phyloP scores from a whole-genome alignment of 192 early-diverging fungal genomes.

The Spizellomyces punctatus region DNA sequence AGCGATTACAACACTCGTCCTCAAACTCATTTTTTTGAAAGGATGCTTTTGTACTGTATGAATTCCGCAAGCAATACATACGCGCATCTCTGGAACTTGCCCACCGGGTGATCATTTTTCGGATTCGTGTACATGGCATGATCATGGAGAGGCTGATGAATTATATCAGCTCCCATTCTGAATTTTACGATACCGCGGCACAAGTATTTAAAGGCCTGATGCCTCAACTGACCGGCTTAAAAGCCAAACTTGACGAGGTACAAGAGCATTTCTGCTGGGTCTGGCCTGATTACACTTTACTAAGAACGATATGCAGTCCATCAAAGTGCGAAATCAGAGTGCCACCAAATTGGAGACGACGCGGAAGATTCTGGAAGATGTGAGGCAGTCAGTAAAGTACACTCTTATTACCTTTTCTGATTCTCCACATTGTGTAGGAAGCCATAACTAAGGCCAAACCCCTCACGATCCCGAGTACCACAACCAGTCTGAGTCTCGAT shows the following conservation, averaged over 20 bases:
- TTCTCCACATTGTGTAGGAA: not conserved
- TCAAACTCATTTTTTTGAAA: not conserved
- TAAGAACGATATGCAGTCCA: not conserved
- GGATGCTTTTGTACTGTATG: constrained; percentile 70
- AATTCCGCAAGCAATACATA: constrained; percentile 66
- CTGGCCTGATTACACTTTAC: not conserved
- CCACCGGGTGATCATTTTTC: constrained; percentile 58
- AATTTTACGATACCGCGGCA: constrained; percentile 16
- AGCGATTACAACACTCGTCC: not conserved
- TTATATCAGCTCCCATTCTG: constrained; percentile 6
- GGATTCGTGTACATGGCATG: constrained; percentile 52
- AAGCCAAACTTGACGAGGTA: not conserved
- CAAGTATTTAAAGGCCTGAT: constrained; percentile 9
- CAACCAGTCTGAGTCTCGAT: not conserved
- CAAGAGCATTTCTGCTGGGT: not conserved
- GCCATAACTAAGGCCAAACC: constrained; percentile 14
- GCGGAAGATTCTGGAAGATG: constrained; percentile 15
- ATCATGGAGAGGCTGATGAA: constrained; percentile 41
- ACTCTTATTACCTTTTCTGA: no score
- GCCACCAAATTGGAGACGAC: constrained; percentile 1
- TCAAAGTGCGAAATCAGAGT: not conserved
- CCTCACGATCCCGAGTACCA: not conserved
- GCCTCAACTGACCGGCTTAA: not conserved
- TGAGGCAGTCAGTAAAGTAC: no score
- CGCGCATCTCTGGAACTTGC: constrained; percentile 57